A percentile compares a stretch with the other conserved stretches of the same genome.
These are phyloP conservation scores for Amoeboradix gromovi DNA, from an alignment of 371 early-diverging fungal genomes.

Conservation along the genomic window DNA sequence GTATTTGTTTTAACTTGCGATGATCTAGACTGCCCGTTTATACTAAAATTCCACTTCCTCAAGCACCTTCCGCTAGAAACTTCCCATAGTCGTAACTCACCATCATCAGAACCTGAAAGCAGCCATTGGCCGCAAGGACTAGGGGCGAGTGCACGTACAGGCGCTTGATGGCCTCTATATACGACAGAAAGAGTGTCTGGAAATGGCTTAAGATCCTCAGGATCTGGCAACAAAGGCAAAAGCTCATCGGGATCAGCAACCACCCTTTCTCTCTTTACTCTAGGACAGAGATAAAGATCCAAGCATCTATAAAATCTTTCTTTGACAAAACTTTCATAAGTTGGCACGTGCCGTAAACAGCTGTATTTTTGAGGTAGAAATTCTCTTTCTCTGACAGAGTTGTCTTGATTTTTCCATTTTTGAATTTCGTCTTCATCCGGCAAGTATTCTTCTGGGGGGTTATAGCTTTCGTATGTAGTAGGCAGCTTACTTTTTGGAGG, in stretches of 20 bases:
- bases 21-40: background rate
- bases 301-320: constrained; percentile 82
- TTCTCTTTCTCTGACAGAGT: constrained; percentile 42
- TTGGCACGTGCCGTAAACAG: constrained; percentile 53
- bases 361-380: constrained; percentile 50
- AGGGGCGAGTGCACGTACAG: constrained; percentile 47
- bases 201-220: constrained; percentile 77
- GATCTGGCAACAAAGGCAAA: constrained; percentile 77
- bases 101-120: constrained; percentile 51
- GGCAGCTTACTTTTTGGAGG: constrained; percentile 71
- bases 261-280: constrained; percentile 26
- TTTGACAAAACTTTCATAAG: constrained; percentile 48
- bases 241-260: constrained; percentile 52
- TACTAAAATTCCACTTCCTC: constrained; percentile 33
- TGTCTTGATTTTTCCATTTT: constrained; percentile 41
- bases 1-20: background rate
- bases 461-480: constrained; percentile 72
- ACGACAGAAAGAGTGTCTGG: constrained; percentile 44
- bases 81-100: constrained; percentile 66
- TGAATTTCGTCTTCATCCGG: constrained; percentile 42
- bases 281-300: constrained; percentile 81
- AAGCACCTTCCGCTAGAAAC: constrained; percentile 57
- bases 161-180: constrained; percentile 43
- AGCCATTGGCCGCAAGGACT: constrained; percentile 70
- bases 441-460: constrained; percentile 88